phyloP scores from a whole-genome alignment of 306 rosid genomes.

The Senna tora region DNA sequence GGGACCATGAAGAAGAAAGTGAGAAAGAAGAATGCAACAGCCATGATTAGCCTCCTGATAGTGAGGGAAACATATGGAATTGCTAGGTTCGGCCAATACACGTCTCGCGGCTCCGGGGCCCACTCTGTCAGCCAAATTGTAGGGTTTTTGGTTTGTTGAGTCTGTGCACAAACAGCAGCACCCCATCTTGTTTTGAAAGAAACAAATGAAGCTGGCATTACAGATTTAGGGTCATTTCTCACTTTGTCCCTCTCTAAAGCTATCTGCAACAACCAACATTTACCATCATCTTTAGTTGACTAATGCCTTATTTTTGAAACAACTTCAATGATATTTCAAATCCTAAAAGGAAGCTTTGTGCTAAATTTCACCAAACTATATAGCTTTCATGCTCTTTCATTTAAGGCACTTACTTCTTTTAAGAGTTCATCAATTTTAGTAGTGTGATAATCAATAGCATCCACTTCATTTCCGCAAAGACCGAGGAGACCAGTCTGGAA shows the following conservation, averaged over 20 bases:
- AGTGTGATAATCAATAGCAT: constrained; percentile 70
- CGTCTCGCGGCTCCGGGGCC: constrained; percentile 97
- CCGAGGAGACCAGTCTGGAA: constrained; percentile 93
- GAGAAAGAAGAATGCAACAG: constrained; percentile 89
- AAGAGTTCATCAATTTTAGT: constrained; percentile 68
- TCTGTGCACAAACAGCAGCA: constrained; percentile 99
- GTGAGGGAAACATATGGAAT: constrained; percentile 88
- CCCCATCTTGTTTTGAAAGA: constrained; percentile 94
- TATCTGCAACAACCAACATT: constrained; percentile 57
- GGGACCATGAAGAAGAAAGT: constrained; percentile 98
- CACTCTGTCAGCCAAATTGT: constrained; percentile 92
- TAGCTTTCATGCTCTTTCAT: constrained; percentile 9
- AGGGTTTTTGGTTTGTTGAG: constrained; percentile 93
- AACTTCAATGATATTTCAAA: constrained; percentile 3
- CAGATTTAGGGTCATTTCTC: constrained; percentile 58
- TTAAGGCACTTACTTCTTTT: constrained; percentile 63
- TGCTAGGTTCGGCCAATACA: constrained; percentile 88
- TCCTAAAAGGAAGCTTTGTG: constrained; percentile 6
- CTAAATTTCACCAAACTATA: constrained; percentile 1
- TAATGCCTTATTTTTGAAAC: constrained; percentile 12
- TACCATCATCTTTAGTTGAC: not conserved
- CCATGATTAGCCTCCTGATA: constrained; percentile 76
- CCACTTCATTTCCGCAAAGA: constrained; percentile 73
- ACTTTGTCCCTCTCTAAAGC: constrained; percentile 72
- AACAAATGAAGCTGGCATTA: constrained; percentile 92